Evolutionary conservation across 306 rosid species (phyloP).

Genomic region (Hippophae tibetana): DNA sequence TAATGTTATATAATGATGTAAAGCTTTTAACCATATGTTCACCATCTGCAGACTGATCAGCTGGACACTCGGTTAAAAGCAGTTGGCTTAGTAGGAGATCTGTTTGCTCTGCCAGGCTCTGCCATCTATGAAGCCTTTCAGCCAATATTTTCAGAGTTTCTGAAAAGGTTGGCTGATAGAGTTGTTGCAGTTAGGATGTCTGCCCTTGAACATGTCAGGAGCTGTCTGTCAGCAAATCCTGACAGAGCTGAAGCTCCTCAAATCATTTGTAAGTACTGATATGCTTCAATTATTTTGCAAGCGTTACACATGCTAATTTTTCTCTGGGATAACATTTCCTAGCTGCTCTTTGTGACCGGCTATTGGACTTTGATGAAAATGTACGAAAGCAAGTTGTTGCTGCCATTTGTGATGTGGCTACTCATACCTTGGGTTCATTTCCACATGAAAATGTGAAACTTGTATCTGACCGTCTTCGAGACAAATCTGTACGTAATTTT

Average conservation of each 20-base stretch:
- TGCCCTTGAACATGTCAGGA: constrained; percentile 75
- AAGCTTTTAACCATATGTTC: constrained; percentile 22
- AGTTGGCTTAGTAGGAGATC: constrained; percentile 81
- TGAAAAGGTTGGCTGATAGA: constrained; percentile 93
- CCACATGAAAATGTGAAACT: constrained; percentile 77
- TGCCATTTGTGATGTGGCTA: constrained; percentile 82
- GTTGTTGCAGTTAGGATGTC: constrained; percentile 80
- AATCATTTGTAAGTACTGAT: constrained; percentile 53
- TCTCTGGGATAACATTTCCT: constrained; percentile 26
- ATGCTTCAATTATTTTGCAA: background rate
- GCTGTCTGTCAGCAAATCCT: constrained; percentile 71
- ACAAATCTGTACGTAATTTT: constrained; percentile 71
- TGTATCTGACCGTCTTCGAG: constrained; percentile 94
- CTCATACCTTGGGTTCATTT: constrained; percentile 53
- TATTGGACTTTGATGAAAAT: constrained; percentile 88
- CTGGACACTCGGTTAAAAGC: constrained; percentile 88
- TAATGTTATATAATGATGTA: constrained; percentile 10
- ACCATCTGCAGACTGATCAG: constrained; percentile 74
- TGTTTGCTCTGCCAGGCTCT: constrained; percentile 69
- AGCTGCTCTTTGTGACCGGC: constrained; percentile 95
- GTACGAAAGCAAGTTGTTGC: constrained; percentile 94
- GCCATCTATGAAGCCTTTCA: constrained; percentile 74
- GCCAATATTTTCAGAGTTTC: constrained; percentile 82
- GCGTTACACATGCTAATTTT: constrained; percentile 20
- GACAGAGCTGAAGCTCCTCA: constrained; percentile 69